Percentiles rank a stretch among this genome's conserved stretches.
phyloP scores from a whole-genome alignment of 768 basidiomycete species.

The Rhodotorula taiwanensis region DNA sequence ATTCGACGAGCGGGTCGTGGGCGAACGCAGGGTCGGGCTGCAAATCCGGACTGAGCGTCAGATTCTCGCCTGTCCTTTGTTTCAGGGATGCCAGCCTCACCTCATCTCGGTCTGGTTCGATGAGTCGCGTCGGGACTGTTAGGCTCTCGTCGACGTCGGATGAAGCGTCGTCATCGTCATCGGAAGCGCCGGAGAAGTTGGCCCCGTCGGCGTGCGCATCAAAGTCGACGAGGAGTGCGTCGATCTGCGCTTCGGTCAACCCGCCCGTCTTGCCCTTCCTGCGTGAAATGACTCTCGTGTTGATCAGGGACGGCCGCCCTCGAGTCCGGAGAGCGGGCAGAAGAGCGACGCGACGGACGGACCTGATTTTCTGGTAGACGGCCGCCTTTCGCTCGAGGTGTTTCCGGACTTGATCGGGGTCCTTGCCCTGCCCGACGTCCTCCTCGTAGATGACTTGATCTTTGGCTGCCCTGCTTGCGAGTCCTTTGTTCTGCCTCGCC shows the following conservation, averaged over 20 bases:
- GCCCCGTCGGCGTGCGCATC: constrained; percentile 23
- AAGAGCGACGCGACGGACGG: not conserved
- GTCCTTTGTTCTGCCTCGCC: constrained; percentile 32
- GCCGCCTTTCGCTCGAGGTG: constrained; percentile 37
- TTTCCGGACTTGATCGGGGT: constrained; percentile 16
- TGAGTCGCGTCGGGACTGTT: constrained; percentile 19
- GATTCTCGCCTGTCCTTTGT: too few relatives aligned
- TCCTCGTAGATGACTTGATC: constrained; percentile 32
- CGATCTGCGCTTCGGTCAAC: constrained; percentile 36
- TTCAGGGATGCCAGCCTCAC: not conserved
- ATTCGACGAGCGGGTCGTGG: constrained; percentile 36
- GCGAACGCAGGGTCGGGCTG: constrained; percentile 4
- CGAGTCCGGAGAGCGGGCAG: not conserved
- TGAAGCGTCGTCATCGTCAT: not conserved
- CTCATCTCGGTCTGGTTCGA: constrained; percentile 14
- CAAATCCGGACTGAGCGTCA: not conserved
- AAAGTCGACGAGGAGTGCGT: constrained; percentile 39
- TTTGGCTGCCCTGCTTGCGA: not conserved
- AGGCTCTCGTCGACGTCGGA: constrained; percentile 30
- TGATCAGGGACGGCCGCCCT: not conserved
- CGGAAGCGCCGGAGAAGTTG: not conserved
- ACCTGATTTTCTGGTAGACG: constrained; percentile 39
- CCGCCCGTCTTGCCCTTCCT: constrained; percentile 37
- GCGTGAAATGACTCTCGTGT: not conserved
- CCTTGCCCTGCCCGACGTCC: not conserved